These are phyloP conservation scores for Alternaria tenuissima DNA, from an alignment of 2,329 filamentous ascomycete species.

Conservation along the genomic window DNA sequence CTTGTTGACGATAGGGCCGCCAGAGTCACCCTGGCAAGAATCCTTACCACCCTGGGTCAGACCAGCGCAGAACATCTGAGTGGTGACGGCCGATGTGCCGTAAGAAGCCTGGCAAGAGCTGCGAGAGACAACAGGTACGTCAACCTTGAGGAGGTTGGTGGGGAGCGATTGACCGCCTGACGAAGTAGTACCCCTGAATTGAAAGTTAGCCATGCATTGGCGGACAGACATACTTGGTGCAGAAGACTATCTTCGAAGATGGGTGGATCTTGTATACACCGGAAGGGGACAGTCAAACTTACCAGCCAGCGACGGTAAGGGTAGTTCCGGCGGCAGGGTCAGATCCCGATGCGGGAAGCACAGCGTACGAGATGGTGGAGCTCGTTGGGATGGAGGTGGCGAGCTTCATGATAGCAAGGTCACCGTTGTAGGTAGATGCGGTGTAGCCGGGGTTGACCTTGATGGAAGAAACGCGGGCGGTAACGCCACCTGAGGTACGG, in stretches of 20 bases:
- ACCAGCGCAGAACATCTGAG: conserved; percentile 41
- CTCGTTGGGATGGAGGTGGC: conserved; percentile 30
- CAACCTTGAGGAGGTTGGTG: conserved; percentile 36
- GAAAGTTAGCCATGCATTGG: not conserved
- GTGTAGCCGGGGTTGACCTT: conserved; percentile 33
- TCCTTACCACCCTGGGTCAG: conserved; percentile 35
- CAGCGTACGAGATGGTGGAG: conserved; percentile 34
- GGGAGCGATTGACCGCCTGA: conserved; percentile 6
- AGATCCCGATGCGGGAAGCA: conserved; percentile 28
- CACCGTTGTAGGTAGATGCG: conserved; percentile 25
- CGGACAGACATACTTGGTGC: not conserved
- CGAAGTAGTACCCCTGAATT: not conserved
- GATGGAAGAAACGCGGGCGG: conserved; percentile 28
- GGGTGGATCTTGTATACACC: not conserved
- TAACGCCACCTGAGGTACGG: conserved; percentile 30
- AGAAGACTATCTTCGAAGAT: not conserved
- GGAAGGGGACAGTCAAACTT: not conserved
- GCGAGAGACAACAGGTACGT: conserved; percentile 38
- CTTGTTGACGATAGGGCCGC: conserved; percentile 35
- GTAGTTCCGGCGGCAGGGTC: conserved; percentile 33
- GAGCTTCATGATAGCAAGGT: conserved; percentile 40
- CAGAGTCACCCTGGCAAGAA: conserved; percentile 45
- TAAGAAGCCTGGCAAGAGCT: conserved; percentile 32
- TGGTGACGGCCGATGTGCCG: conserved; percentile 25
- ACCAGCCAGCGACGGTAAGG: conserved; percentile 37